Percentiles rank a stretch among this genome's conserved stretches.
Conservation (phyloP, 139 green algal genomes). For the Dunaliella sp. region DNA sequence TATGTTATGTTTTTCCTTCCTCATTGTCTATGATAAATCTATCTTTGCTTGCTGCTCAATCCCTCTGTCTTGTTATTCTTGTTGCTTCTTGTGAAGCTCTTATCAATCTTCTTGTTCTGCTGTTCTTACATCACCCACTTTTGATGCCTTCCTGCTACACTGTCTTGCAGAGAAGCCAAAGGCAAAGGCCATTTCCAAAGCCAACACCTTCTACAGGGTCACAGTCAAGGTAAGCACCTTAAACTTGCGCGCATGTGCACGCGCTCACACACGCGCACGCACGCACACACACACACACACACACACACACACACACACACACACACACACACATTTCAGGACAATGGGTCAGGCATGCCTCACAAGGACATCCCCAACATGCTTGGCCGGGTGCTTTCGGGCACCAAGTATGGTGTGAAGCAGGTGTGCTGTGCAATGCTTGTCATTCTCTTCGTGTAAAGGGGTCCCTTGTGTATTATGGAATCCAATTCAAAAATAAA, state of each 20-base stretch:
- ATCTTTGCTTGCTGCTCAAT: too few relatives aligned
- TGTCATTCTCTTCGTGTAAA: too few relatives aligned
- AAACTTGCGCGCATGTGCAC: not conserved
- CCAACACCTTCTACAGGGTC: conserved; percentile 78
- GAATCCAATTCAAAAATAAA: too few relatives aligned
- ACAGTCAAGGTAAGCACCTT: conserved; percentile 63
- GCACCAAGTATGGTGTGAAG: conserved; percentile 95
- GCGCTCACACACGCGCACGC: not conserved
- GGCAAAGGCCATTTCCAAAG: conserved; percentile 28
- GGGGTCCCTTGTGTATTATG: too few relatives aligned
- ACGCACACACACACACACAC: not conserved
- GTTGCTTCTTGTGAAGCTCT: too few relatives aligned
- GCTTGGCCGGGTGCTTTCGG: conserved; percentile 87
- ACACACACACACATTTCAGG: conserved; percentile 44
- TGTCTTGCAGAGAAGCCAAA: conserved; percentile 55
- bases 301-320: not conserved
- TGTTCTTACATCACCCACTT: too few relatives aligned
- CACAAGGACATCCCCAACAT: conserved; percentile 95
- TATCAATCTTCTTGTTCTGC: too few relatives aligned
- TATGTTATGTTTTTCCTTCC: too few relatives aligned
- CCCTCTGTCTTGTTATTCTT: too few relatives aligned
- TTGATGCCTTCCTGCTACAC: too few relatives aligned
- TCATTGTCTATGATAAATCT: too few relatives aligned
- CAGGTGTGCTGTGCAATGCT: conserved; percentile 34
- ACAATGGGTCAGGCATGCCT: conserved; percentile 94